These are phyloP conservation scores for Daldinia concentrica DNA, from an alignment of 495 filamentous ascomycete species.

Conservation along the genomic window DNA sequence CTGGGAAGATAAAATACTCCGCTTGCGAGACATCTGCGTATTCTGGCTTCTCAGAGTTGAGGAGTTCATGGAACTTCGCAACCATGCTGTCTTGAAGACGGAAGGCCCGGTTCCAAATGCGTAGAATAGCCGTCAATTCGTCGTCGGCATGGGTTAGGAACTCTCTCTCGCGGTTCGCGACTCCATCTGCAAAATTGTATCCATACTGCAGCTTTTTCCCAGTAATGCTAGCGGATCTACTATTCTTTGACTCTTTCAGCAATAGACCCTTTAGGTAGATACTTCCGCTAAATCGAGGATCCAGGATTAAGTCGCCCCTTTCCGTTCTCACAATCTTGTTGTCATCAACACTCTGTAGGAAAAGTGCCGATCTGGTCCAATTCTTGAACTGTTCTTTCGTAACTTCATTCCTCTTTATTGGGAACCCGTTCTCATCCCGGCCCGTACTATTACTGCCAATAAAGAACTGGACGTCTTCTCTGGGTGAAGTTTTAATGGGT, in stretches of 20 bases:
- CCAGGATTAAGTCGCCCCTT: background rate
- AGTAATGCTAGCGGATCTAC: slow-evolving; percentile 23
- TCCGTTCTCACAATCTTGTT: background rate
- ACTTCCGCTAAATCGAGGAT: background rate
- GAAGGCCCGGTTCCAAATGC: background rate
- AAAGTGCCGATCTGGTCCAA: background rate
- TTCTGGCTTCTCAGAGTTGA: background rate
- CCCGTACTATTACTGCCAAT: background rate
- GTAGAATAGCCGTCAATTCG: slow-evolving; percentile 21
- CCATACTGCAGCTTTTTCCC: slow-evolving; percentile 28
- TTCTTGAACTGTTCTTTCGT: background rate
- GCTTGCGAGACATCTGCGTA: background rate
- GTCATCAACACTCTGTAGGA: background rate
- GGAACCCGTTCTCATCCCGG: background rate
- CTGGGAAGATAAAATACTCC: background rate
- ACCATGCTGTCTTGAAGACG: background rate
- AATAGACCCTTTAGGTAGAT: background rate
- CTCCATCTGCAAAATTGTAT: slow-evolving; percentile 37
- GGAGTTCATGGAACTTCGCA: background rate
- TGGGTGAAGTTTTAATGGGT: background rate
- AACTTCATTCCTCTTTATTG: background rate
- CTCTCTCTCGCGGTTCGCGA: slow-evolving; percentile 37
- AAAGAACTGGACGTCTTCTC: background rate
- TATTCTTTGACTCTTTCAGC: background rate
- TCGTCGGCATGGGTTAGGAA: slow-evolving; percentile 21